phyloP scores from a whole-genome alignment of 2,329 filamentous ascomycete genomes.

The Claviceps quebecensis region DNA sequence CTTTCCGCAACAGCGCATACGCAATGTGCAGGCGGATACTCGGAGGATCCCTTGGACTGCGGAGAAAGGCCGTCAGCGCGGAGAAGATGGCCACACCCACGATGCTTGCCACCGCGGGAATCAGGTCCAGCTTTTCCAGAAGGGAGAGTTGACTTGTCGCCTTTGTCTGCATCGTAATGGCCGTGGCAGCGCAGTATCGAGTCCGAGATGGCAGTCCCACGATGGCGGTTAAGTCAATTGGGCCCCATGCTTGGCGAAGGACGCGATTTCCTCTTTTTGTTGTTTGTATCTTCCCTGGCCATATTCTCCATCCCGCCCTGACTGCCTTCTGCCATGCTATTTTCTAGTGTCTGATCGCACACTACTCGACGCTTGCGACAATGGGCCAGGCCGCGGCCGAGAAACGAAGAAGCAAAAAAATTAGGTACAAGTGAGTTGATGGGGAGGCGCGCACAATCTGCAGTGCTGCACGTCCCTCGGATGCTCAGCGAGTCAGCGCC shows the following conservation, averaged over 20 bases:
- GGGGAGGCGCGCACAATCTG: not conserved
- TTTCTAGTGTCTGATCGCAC: not conserved
- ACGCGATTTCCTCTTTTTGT: not conserved
- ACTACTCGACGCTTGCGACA: no score
- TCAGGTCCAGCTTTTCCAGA: constrained; percentile 7
- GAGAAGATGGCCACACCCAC: constrained; percentile 5
- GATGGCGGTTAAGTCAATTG: not conserved
- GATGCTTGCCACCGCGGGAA: constrained; percentile 8
- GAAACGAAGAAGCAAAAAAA: no score
- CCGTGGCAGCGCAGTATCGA: no score
- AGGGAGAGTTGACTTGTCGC: constrained; percentile 5
- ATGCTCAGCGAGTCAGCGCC: not conserved
- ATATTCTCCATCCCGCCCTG: not conserved
- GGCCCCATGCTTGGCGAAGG: no score
- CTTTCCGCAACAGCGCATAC: constrained; percentile 10
- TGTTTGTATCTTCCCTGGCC: not conserved
- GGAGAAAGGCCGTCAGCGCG: constrained; percentile 7
- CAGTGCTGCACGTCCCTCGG: not conserved
- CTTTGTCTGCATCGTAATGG: not conserved
- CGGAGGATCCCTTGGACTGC: constrained; percentile 8
- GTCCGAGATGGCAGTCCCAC: not conserved
- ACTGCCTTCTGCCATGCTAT: not conserved
- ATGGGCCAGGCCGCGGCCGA: no score
- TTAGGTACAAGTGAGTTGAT: no score
- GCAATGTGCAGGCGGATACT: constrained; percentile 11